Conservation (phyloP, 2,329 filamentous ascomycete species). For the Plenodomus lindquistii region DNA sequence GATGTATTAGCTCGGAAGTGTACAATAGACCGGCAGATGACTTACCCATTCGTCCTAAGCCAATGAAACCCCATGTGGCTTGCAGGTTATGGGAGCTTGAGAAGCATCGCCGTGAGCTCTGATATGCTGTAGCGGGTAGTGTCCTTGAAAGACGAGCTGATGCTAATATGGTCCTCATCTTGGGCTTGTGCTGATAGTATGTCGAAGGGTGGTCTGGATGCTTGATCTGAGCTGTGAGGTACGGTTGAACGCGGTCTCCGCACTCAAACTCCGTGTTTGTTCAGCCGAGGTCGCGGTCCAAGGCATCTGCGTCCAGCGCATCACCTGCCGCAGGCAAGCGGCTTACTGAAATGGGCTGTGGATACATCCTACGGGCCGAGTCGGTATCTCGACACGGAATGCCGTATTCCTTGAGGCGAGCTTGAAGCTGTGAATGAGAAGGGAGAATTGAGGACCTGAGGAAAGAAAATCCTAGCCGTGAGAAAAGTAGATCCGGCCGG, state of each 20-base stretch:
- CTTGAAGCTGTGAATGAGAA: not conserved
- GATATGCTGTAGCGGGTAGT: constrained; percentile 16
- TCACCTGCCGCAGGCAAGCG: constrained; percentile 3
- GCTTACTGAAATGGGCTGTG: constrained; percentile 1
- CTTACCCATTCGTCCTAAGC: constrained; percentile 56
- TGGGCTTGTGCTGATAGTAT: constrained; percentile 16
- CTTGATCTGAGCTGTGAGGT: constrained; percentile 21
- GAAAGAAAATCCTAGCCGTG: not conserved
- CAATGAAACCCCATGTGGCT: constrained; percentile 56
- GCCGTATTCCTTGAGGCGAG: not conserved
- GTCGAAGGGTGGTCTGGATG: constrained; percentile 20
- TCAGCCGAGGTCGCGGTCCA: constrained; percentile 41
- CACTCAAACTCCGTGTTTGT: constrained; percentile 23
- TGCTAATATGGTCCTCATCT: constrained; percentile 35
- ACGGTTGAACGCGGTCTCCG: constrained; percentile 40
- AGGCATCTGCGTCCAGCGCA: constrained; percentile 9
- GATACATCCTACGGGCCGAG: constrained; percentile 2
- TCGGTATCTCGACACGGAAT: not conserved
- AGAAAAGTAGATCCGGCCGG: not conserved
- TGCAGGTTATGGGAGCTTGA: constrained; percentile 48
- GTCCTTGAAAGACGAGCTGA: constrained; percentile 34
- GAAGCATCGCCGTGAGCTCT: constrained; percentile 46
- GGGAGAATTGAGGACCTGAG: not conserved
- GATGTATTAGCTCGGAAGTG: constrained; percentile 12
- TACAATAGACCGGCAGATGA: constrained; percentile 10